phyloP scores from a whole-genome alignment of 2,329 filamentous ascomycete genomes.

The Fusarium camptoceras region DNA sequence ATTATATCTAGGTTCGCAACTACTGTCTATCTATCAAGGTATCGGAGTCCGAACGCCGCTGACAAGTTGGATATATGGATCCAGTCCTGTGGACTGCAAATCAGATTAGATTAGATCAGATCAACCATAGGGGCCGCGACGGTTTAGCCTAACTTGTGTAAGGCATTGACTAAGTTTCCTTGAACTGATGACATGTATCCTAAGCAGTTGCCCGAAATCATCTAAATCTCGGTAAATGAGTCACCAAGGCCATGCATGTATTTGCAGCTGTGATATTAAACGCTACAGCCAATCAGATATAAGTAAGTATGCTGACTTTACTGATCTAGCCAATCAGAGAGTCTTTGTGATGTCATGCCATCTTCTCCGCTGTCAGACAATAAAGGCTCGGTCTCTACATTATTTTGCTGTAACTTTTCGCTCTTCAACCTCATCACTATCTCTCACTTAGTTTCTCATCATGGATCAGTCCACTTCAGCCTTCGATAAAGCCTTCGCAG shows the following conservation, averaged over 20 bases:
- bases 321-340: not conserved
- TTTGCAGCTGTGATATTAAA: not conserved
- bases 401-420: fast-evolving
- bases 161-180: fast-evolving
- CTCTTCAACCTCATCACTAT: not conserved
- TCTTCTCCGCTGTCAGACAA: not conserved
- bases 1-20: fast-evolving
- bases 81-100: no score
- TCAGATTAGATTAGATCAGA: no score
- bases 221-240: not conserved
- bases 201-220: fast-evolving
- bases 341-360: not conserved
- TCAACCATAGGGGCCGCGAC: fast-evolving
- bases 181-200: fast-evolving
- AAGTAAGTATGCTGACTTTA: fast-evolving
- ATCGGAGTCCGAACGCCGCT: not conserved
- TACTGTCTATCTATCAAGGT: not conserved
- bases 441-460: not conserved
- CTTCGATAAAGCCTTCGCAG: constrained; percentile 21
- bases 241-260: not conserved
- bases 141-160: fast-evolving
- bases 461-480: constrained; percentile 4
- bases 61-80: not conserved
- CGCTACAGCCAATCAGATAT: not conserved
- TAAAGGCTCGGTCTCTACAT: fast-evolving